Evolutionary conservation across 139 green algal genomes (phyloP), one percentile per base, ranked within the genome.

Genomic region (Mychonastes homosphaera): DNA sequence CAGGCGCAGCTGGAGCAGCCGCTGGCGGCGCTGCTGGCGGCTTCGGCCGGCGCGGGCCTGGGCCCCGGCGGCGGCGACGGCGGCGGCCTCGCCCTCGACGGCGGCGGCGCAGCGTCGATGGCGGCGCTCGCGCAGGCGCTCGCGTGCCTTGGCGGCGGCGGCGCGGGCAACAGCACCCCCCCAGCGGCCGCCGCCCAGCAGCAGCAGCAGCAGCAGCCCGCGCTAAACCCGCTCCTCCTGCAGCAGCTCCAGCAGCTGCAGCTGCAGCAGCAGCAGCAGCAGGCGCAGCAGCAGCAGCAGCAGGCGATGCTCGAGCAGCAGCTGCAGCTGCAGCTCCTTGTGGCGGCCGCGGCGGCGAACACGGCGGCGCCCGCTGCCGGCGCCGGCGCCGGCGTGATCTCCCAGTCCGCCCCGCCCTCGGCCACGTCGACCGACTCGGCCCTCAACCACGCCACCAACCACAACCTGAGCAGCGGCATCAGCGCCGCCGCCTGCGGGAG

Each of bases 231-330:
- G 15, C 55, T 30, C 40, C 30, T 23, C 40, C 35, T 28, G 47
- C 44, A 27, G 47, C 46, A 26, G 26, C 27, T 21, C 19, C 30
- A 9, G 12, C 38, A 24, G 21, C 53, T 3, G 34, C 27, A 36
- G 18, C 50, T 24, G 30, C 21, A 15, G 23, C 15, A 57, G 50
- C 50, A 57, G 36, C 34, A 48, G 1, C 34, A 50, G 53, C 21
- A 53, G 39, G 33, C 36, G 16, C 54, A 53, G 50, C 59, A 58
- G 33, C 58, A 40, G 1, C 47, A 56, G 50, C 55, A 58, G 28
- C 50, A n/a, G n/a, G n/a, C n/a, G n/a, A n/a, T n/a, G n/a, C n/a
- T n/a, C n/a, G n/a, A n/a, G n/a, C n/a, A n/a, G n/a, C n/a, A n/a
- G n/a, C n/a, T n/a, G n/a, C n/a, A n/a, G n/a, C n/a, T n/a, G n/a